Base-by-base conservation (phyloP, 495 filamentous ascomycete genomes). In the Talaromyces adpressus region DNA sequence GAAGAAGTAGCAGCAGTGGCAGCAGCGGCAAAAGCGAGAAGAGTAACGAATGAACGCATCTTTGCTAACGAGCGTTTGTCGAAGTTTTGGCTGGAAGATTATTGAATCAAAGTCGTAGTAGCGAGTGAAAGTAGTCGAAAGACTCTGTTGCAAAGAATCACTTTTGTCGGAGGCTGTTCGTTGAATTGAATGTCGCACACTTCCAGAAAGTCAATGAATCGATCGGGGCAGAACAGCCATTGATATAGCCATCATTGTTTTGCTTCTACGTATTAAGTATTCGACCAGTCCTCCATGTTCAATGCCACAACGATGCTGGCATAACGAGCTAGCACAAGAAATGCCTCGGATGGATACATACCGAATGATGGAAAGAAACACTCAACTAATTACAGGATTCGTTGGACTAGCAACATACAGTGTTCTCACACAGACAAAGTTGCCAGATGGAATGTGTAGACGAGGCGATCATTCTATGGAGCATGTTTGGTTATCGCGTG, bases 1-100 rank as follows among this genome's bases (percentile, higher is more conserved):
- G 56, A 4, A 14, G 56, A 62, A 36, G 56, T 61, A 14, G 51
- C 56, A 52, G 66, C 66, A 57, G 59, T 39, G 25, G 59, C 66
- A 52, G 64, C 45, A 23, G 65, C 65, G 30, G 36, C 64, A 30
- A 68, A 49, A 59, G 66, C 66, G 59, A 68, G 34, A 16, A 68
- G 6, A 20, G 61, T 49, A 39, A 62, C n/a, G 32, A 65, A 53
- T 65, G 45, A 59, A 41, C 59, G 61, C 66, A 68, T 68, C 16
- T 51, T 62, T 36, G 45, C 29, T 25, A 41, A 22, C n/a, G 60
- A 58, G 29, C 36, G 29, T 36, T 20, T 4, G 11, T 52, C 18
- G 49, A 25, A 25, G 2, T 6, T 52, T 23, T 52, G 11, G 36
- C 11, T 41, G 36, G 34, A 16, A 52, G 9, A 52, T 3, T 23